Conservation (phyloP, 805 yeast genomes). For the Nakazawaea sp. region DNA sequence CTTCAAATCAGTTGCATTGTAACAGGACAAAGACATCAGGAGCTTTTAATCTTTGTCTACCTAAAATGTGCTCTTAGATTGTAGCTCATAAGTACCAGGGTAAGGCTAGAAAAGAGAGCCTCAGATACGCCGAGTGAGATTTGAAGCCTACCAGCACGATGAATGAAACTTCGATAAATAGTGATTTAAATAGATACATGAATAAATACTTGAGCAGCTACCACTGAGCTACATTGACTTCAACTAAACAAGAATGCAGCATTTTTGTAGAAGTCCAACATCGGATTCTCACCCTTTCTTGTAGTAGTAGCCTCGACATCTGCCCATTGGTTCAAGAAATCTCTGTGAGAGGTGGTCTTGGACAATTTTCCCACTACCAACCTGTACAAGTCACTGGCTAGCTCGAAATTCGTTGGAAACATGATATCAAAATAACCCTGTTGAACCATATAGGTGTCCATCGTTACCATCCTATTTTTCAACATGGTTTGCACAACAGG, state of each 20-base stretch:
- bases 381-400: constrained; percentile 54
- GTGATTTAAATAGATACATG: too few species aligned
- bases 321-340: constrained; percentile 66
- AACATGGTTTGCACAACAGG: constrained; percentile 80
- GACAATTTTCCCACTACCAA: constrained; percentile 57
- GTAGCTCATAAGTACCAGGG: too few species aligned
- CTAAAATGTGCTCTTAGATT: too few species aligned
- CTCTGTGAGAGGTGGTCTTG: constrained; percentile 49
- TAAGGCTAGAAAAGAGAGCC: too few species aligned
- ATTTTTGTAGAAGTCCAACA: constrained; percentile 70
- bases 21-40: too few species aligned
- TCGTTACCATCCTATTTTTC: constrained; percentile 59
- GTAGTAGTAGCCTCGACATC: constrained; percentile 62
- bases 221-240: too few species aligned
- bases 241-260: constrained; percentile 58
- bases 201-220: too few species aligned
- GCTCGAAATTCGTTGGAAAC: constrained; percentile 75
- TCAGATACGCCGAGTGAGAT: too few species aligned
- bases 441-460: constrained; percentile 70
- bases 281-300: constrained; percentile 75
- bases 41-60: too few species aligned
- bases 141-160: too few species aligned
- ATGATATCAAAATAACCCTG: constrained; percentile 84
- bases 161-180: too few species aligned
- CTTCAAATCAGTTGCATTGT: too few species aligned